Evolutionary conservation across 352 stramenopile genomes (phyloP).

Genomic region (Globisporangium carolinianum): DNA sequence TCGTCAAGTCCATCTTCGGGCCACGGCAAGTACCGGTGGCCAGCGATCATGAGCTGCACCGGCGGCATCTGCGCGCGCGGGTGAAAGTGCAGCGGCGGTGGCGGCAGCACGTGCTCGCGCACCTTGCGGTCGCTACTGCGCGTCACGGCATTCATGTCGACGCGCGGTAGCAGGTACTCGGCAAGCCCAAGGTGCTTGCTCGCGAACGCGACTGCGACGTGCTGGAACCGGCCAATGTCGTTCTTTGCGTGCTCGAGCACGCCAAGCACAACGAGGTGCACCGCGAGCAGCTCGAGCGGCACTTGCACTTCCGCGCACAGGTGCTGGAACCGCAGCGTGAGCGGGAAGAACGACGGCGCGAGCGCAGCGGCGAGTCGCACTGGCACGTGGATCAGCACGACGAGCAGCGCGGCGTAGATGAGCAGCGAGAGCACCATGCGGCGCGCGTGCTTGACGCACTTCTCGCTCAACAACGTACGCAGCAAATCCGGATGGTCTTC

Average conservation of each 20-base stretch:
- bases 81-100: conserved; percentile 79
- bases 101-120: conserved; percentile 39
- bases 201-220: conserved; percentile 50
- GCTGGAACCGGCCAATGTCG: conserved; percentile 72
- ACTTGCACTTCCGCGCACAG: conserved; percentile 93
- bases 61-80: conserved; percentile 57
- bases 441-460: conserved; percentile 87
- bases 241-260: conserved; percentile 91
- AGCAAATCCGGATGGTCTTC: conserved; percentile 96
- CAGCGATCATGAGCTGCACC: conserved; percentile 62
- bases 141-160: conserved; percentile 15
- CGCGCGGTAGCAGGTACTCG: conserved; percentile 60
- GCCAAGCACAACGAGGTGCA: conserved; percentile 93
- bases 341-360: conserved; percentile 51
- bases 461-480: conserved; percentile 93
- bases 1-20: conserved; percentile 78
- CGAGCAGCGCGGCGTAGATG: conserved; percentile 88
- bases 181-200: conserved; percentile 58
- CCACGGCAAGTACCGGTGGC: conserved; percentile 76
- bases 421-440: conserved; percentile 90
- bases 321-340: conserved; percentile 89
- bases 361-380: conserved; percentile 54
- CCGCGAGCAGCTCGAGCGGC: conserved; percentile 92
- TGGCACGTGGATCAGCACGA: conserved; percentile 85
- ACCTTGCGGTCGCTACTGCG: conserved; percentile 20